Evolutionary conservation across 495 filamentous ascomycete genomes (phyloP).

Genomic region (Lineolata rhizophorae): DNA sequence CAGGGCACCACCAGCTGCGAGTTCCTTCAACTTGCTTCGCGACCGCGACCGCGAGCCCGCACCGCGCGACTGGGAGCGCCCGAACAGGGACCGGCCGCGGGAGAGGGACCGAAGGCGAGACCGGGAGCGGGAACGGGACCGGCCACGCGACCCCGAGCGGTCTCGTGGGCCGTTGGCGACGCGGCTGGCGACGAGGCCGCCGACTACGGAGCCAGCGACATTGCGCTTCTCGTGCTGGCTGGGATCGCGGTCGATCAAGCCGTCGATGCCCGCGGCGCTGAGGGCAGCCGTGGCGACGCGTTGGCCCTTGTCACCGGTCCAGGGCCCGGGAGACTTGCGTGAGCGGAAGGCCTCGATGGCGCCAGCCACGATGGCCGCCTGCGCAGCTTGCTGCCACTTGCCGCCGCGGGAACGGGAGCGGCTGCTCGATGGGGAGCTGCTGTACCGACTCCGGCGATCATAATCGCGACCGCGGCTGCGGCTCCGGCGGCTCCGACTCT

Average conservation of each 20-base stretch:
- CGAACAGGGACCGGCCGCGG: conserved; percentile 8
- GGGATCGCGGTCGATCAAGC: conserved; percentile 46
- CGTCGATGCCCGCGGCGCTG: conserved; percentile 65
- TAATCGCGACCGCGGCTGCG: conserved; percentile 14
- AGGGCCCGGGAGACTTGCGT: conserved; percentile 65
- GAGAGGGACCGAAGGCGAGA: conserved; percentile 13
- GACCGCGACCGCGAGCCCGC: conserved; percentile 16
- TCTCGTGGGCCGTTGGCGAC: conserved; percentile 55
- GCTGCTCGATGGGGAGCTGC: too few species aligned
- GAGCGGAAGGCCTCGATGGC: conserved; percentile 73
- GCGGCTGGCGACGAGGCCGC: conserved; percentile 63
- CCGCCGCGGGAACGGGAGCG: conserved; percentile 24
- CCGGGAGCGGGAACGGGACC: conserved; percentile 8
- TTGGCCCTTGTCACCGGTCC: conserved; percentile 69
- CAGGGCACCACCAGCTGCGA: conserved; percentile 55
- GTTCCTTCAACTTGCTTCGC: conserved; percentile 33
- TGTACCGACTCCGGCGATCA: neutral
- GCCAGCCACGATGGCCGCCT: conserved; percentile 66
- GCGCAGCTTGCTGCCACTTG: conserved; percentile 65
- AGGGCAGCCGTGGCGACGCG: conserved; percentile 73
- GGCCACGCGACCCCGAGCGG: conserved; percentile 18
- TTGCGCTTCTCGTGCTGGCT: conserved; percentile 51
- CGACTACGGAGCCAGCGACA: conserved; percentile 55
- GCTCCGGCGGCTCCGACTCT: conserved; percentile 16
- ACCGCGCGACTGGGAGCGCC: conserved; percentile 20